Evolutionary conservation across 805 yeast species (phyloP).

Genomic region (Pichia phayaonensis): DNA sequence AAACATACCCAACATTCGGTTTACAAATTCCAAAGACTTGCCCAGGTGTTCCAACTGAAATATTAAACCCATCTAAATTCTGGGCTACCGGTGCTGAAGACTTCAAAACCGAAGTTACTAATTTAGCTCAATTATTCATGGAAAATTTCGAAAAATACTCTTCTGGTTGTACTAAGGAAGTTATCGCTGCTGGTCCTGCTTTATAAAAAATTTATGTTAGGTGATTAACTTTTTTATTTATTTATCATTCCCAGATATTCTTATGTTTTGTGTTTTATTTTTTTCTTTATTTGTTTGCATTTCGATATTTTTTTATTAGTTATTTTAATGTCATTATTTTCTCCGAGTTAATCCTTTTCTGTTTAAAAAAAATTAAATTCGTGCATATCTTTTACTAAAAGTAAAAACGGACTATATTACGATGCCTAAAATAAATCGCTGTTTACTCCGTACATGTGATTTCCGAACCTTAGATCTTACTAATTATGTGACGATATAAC

Average conservation of each 20-base stretch:
- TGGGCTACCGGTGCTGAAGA: conserved; percentile 60
- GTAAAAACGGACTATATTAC: no score
- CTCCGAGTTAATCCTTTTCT: not conserved
- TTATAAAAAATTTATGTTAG: conserved; percentile 24
- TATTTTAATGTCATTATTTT: not conserved
- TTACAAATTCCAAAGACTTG: conserved; percentile 78
- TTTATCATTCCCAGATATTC: not conserved
- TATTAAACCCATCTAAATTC: conserved; percentile 78
- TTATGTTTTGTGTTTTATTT: not conserved
- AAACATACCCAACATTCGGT: conserved; percentile 79
- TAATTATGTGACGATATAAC: no score
- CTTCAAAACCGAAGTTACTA: conserved; percentile 47
- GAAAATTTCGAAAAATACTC: conserved; percentile 84
- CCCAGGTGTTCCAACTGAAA: conserved; percentile 73
- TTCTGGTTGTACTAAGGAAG: conserved; percentile 76
- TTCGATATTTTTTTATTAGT: not conserved
- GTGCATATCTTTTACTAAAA: not conserved
- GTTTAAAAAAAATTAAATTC: no score
- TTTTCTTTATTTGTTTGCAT: not conserved
- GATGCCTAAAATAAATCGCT: no score
- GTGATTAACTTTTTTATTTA: not conserved
- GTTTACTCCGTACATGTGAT: no score
- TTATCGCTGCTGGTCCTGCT: conserved; percentile 87
- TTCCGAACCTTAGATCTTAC: no score
- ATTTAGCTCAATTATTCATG: conserved; percentile 69